Conservation (phyloP, 1,284 basidiomycete genomes). For the Agaricales sp. region DNA sequence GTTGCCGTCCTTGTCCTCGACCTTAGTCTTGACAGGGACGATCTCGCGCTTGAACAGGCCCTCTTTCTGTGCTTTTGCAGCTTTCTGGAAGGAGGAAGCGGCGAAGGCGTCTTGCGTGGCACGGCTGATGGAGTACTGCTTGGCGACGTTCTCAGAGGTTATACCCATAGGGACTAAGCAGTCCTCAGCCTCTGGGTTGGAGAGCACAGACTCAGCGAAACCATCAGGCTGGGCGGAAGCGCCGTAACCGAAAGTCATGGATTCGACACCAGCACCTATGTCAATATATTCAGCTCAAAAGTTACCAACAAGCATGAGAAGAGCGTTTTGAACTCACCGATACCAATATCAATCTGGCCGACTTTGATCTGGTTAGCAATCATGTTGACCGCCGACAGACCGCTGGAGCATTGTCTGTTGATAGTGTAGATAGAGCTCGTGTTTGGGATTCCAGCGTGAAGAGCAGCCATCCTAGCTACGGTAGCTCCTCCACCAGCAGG, state of each 20-base stretch:
- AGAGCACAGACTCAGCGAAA: constrained; percentile 75
- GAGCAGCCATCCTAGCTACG: constrained; percentile 89
- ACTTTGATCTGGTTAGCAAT: constrained; percentile 84
- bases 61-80: constrained; percentile 78
- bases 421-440: constrained; percentile 78
- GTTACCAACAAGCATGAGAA: constrained; percentile 1
- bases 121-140: constrained; percentile 68
- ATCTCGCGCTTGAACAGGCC: constrained; percentile 94
- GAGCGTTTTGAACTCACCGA: constrained; percentile 55
- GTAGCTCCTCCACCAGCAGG: constrained; percentile 86
- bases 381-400: constrained; percentile 81
- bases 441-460: constrained; percentile 87
- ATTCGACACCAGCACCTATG: constrained; percentile 87
- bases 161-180: constrained; percentile 96
- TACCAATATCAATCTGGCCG: constrained; percentile 89
- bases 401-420: constrained; percentile 94
- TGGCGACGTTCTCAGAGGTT: constrained; percentile 94
- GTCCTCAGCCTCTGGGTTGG: constrained; percentile 77
- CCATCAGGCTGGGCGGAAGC: constrained; percentile 60
- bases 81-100: constrained; percentile 80
- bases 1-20: constrained; percentile 75
- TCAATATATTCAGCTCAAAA: constrained; percentile 6
- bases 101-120: constrained; percentile 78
- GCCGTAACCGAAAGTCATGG: constrained; percentile 86
- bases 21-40: constrained; percentile 71